phyloP scores from a whole-genome alignment of 257 asterid genomes.

The Anisodus tanguticus region DNA sequence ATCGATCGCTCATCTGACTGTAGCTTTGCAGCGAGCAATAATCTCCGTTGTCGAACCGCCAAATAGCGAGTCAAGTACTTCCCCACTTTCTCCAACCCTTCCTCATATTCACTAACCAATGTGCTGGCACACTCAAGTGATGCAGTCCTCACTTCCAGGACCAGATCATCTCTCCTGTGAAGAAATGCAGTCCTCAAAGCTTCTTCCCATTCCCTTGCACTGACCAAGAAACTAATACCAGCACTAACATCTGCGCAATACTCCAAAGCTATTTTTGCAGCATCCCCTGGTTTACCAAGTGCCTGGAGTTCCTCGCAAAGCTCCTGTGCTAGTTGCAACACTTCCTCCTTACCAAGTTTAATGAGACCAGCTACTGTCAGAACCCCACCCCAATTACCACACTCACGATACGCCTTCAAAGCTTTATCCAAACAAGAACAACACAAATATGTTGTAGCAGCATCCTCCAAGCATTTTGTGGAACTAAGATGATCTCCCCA shows the following conservation, averaged over 20 bases:
- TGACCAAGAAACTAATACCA: conserved; percentile 66
- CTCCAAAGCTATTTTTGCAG: conserved; percentile 85
- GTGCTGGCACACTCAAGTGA: conserved; percentile 78
- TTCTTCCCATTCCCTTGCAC: conserved; percentile 96
- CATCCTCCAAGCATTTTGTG: conserved; percentile 80
- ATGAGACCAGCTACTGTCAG: conserved; percentile 85
- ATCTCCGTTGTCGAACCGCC: conserved; percentile 91
- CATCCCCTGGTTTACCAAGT: conserved; percentile 87
- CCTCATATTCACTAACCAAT: conserved; percentile 71
- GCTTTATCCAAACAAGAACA: conserved; percentile 86
- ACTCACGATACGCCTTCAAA: conserved; percentile 79
- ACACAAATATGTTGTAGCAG: conserved; percentile 75
- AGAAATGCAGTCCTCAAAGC: conserved; percentile 80
- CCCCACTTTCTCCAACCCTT: conserved; percentile 89
- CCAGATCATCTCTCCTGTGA: conserved; percentile 71
- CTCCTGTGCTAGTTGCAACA: conserved; percentile 83
- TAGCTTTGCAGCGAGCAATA: conserved; percentile 84
- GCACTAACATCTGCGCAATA: conserved; percentile 76
- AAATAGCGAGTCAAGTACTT: conserved; percentile 85
- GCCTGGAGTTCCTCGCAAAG: conserved; percentile 91
- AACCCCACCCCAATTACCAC: conserved; percentile 91
- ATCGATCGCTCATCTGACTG: conserved; percentile 65
- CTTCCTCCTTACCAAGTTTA: conserved; percentile 69
- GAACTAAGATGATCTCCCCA: conserved; percentile 91
- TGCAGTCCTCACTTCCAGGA: conserved; percentile 68